Conservation (phyloP, 805 yeast species). For the Saccharomycopsis sp. region DNA sequence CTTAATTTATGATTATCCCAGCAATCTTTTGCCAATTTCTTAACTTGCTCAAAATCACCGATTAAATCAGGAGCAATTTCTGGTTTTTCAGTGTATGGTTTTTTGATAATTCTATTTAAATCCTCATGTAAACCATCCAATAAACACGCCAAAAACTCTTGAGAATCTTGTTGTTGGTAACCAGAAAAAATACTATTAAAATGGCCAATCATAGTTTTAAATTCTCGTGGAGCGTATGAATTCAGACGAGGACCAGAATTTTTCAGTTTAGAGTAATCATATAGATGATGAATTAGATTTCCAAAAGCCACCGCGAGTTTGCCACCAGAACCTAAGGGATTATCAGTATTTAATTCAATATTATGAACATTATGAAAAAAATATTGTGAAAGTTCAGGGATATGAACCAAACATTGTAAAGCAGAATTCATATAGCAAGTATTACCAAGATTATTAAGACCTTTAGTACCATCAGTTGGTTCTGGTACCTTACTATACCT, state of each 20-base stretch:
- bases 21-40: conserved; percentile 57
- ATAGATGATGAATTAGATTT: conserved; percentile 49
- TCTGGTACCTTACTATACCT: not conserved
- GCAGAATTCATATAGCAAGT: conserved; percentile 96
- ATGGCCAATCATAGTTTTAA: conserved; percentile 69
- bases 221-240: conserved; percentile 56
- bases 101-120: conserved; percentile 66
- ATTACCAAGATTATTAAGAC: conserved; percentile 72
- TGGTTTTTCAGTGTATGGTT: conserved; percentile 86
- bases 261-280: conserved; percentile 23
- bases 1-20: conserved; percentile 74
- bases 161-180: conserved; percentile 85
- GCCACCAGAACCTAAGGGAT: conserved; percentile 83
- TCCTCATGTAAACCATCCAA: conserved; percentile 90
- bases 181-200: conserved; percentile 72
- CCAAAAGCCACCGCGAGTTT: conserved; percentile 73
- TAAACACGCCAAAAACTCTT: conserved; percentile 80
- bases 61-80: conserved; percentile 54
- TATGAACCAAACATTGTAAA: conserved; percentile 75
- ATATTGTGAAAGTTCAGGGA: conserved; percentile 73
- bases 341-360: conserved; percentile 58
- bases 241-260: conserved; percentile 20
- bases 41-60: conserved; percentile 40
- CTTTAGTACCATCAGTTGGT: conserved; percentile 39
- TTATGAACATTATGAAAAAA: conserved; percentile 53